Conservation (phyloP, 106 monocot genomes). For the Allium fistulosum region DNA sequence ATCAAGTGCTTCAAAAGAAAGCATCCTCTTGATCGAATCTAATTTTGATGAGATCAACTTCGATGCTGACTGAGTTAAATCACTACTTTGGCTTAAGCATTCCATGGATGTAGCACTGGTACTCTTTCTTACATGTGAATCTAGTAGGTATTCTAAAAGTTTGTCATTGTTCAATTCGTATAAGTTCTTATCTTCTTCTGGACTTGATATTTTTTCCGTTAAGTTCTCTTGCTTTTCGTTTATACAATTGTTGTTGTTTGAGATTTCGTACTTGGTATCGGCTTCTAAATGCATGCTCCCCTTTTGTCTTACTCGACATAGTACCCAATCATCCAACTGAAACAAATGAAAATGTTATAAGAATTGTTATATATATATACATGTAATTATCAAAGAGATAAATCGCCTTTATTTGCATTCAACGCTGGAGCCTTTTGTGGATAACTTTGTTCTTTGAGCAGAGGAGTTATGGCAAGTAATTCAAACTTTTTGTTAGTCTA, state of each 20-base stretch:
- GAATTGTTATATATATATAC: not conserved
- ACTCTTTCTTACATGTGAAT: not conserved
- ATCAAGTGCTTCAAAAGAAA: conserved; percentile 28
- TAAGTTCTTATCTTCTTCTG: not conserved
- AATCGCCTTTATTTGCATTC: no score
- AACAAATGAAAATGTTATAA: not conserved
- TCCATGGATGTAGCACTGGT: not conserved
- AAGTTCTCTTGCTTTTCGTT: not conserved
- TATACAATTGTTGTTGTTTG: not conserved
- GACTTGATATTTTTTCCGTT: not conserved
- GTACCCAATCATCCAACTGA: conserved; percentile 20
- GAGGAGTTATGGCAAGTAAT: no score
- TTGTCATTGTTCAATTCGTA: not conserved
- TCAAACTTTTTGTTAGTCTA: no score
- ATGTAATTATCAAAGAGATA: no score
- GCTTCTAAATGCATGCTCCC: not conserved
- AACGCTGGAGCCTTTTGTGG: no score
- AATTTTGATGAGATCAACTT: conserved; percentile 8
- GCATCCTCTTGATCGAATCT: conserved; percentile 23
- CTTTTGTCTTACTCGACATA: conserved; percentile 16
- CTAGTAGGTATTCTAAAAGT: not conserved
- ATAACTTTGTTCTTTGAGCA: no score
- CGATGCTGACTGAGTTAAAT: not conserved
- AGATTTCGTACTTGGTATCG: not conserved
- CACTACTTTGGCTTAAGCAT: not conserved